A percentile compares a stretch with the other conserved stretches of the same genome.
Conservation (phyloP, 2,329 filamentous ascomycete genomes). For the Pseudogymnoascus destructans region DNA sequence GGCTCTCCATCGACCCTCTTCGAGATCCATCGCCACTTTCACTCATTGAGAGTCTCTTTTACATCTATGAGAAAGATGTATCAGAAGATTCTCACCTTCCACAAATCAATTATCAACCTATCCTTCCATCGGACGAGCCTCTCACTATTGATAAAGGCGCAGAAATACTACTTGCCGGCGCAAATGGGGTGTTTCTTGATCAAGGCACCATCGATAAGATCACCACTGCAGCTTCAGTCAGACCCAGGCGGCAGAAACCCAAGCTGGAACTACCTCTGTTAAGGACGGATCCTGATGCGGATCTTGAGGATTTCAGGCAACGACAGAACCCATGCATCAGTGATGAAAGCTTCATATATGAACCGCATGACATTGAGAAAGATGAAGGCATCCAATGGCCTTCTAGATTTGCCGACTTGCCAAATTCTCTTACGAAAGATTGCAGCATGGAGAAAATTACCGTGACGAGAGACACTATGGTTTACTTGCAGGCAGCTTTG, state of each 20-base stretch:
- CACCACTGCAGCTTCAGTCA: slow-evolving; percentile 11
- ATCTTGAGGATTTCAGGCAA: slow-evolving; percentile 19
- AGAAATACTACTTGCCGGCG: slow-evolving; percentile 17
- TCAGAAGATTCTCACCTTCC: slow-evolving; percentile 15
- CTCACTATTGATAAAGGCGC: slow-evolving; percentile 18
- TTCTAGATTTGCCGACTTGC: slow-evolving; percentile 14
- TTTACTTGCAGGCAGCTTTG: slow-evolving; percentile 16
- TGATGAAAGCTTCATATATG: slow-evolving; percentile 20
- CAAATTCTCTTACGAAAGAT: slow-evolving; percentile 15
- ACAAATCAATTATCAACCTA: slow-evolving; percentile 11
- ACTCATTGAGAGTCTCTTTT: slow-evolving; percentile 16
- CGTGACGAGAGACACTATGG: slow-evolving; percentile 20
- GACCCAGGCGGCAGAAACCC: slow-evolving; percentile 9
- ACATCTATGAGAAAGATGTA: background rate
- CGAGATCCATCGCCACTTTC: slow-evolving; percentile 12
- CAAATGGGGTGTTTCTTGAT: slow-evolving; percentile 10
- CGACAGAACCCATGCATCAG: slow-evolving; percentile 21
- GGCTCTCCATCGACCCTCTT: slow-evolving; percentile 18
- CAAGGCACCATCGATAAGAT: slow-evolving; percentile 11
- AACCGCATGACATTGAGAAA: slow-evolving; percentile 20
- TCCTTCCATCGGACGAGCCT: slow-evolving; percentile 17
- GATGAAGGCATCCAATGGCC: slow-evolving; percentile 21
- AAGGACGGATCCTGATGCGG: slow-evolving; percentile 20
- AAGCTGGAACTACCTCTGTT: slow-evolving; percentile 23
- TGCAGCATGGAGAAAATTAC: slow-evolving; percentile 21